Evolutionary conservation across 805 yeast genomes (phyloP), one percentile per base, ranked within the genome.

Genomic region (Hanseniaspora lachancei): DNA sequence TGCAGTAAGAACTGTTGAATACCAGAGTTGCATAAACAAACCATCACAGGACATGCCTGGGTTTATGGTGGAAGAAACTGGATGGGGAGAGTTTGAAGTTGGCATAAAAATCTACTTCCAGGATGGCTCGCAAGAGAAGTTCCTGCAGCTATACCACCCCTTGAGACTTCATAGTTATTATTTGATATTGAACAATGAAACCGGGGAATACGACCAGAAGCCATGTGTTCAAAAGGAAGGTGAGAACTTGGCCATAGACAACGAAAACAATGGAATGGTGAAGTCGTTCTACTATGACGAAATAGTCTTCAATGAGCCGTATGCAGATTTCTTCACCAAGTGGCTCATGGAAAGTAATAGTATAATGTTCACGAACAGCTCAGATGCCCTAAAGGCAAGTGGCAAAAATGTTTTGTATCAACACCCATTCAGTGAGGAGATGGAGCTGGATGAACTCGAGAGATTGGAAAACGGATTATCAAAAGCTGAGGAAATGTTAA

Each of bases 31-130:
- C 20, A 46, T 46, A 10, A 46, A 46, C 27, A 18, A 27, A 15
- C 13, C 21, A 16, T 24, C 36, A 9, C 27, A 39, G 5, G 40
- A 46, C 5, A 66, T 74, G 34, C 97, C 97, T 1, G 98, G 98
- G 0, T 93, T 84, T 63, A 95, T 89, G 67, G 88, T 93, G 32
- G 85, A 95, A 1, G 99, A 93, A 65, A 86, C 97, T 0, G 99
- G 99, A 0, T 93, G 99, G 99, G 99, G 99, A 61, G 99, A 93
- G 68, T 93, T 93, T 69, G 99, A 93, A 64, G 84, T 93, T 59
- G 79, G 86, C 39, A 82, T 93, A 55, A 86, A 89, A 65, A 79
- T 93, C 18, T 89, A 82, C 67, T 93, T 93, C 68, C 82, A 81
- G 40, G 77, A 82, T n/a, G 95, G 86, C 34, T 83, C 95, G 16